These are phyloP conservation scores for Taphrina flavorubra DNA, from an alignment of 1,139 yeast genomes.

Conservation along the genomic window DNA sequence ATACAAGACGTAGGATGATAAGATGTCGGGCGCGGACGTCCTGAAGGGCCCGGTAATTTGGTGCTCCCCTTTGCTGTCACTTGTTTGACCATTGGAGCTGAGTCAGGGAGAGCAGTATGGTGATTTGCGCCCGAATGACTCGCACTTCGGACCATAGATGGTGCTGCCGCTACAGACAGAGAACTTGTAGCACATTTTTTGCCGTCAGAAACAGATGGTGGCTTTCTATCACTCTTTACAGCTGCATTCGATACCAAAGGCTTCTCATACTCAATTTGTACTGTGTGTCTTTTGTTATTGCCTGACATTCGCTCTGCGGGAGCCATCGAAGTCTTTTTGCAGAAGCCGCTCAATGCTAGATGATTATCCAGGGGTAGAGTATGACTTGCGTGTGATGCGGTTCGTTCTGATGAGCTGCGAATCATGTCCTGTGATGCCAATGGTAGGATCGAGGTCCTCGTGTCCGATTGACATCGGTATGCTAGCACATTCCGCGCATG, in stretches of 20 bases:
- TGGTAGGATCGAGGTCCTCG: constrained; percentile 1
- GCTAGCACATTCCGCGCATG: constrained; percentile 56
- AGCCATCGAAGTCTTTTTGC: constrained; percentile 41
- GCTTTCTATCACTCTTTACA: not conserved
- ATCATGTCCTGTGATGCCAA: constrained; percentile 23
- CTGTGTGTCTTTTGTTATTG: constrained; percentile 44
- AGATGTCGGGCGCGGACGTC: constrained; percentile 42
- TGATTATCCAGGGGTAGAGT: constrained; percentile 32
- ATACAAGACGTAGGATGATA: constrained; percentile 28
- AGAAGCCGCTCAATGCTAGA: constrained; percentile 43
- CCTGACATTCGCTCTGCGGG: constrained; percentile 9
- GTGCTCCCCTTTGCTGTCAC: not conserved
- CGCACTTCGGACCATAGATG: constrained; percentile 30
- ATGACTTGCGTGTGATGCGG: constrained; percentile 23
- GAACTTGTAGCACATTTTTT: not conserved
- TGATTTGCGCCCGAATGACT: constrained; percentile 29
- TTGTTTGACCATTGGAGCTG: not conserved
- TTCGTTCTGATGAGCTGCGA: constrained; percentile 21
- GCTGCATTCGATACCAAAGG: constrained; percentile 12
- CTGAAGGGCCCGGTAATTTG: constrained; percentile 33
- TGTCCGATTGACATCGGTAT: not conserved
- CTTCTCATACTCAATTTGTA: constrained; percentile 45
- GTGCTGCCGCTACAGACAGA: constrained; percentile 28
- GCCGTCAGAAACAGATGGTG: not conserved
- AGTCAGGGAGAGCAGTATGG: not conserved